These are phyloP conservation scores for Vitis hybrid DNA, from an alignment of 177 flowering plant species.

Conservation along the genomic window DNA sequence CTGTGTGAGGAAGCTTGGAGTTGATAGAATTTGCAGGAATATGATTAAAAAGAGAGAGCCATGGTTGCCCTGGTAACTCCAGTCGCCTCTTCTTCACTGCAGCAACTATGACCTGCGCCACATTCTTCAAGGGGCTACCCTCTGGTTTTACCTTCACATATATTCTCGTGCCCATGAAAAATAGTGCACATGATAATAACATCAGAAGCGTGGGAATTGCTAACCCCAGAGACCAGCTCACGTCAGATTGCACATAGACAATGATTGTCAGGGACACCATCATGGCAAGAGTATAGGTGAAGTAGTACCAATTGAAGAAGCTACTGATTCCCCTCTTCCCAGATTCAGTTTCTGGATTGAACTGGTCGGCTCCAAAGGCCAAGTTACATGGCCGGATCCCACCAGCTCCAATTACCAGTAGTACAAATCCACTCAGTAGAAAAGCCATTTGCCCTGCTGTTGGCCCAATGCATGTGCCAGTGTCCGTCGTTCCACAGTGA, in stretches of 20 bases:
- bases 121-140: slow-evolving; percentile 47
- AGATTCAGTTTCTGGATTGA: slow-evolving; percentile 49
- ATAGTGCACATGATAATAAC: slow-evolving; percentile 37
- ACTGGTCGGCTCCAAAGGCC: slow-evolving; percentile 62
- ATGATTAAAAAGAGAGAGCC: slow-evolving; percentile 30
- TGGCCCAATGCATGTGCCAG: slow-evolving; percentile 36
- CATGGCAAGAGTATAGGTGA: slow-evolving; percentile 42
- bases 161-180: slow-evolving; percentile 47
- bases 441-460: slow-evolving; percentile 49
- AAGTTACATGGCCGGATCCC: slow-evolving; percentile 51
- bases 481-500: slow-evolving; percentile 20
- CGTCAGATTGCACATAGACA: slow-evolving; percentile 52
- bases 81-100: slow-evolving; percentile 48
- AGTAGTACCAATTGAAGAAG: slow-evolving; percentile 63
- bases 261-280: slow-evolving; percentile 53
- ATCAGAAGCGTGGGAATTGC: slow-evolving; percentile 47
- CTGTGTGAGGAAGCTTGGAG: slow-evolving; percentile 2
- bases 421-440: slow-evolving; percentile 31
- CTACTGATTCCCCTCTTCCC: slow-evolving; percentile 55
- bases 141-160: slow-evolving; percentile 47
- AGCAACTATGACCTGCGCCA: slow-evolving; percentile 43
- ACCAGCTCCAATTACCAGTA: slow-evolving; percentile 40
- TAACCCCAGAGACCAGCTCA: slow-evolving; percentile 57
- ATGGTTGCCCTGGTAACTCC: slow-evolving; percentile 30
- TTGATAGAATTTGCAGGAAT: slow-evolving; percentile 35